Evolutionary conservation across 73 alveolate species (phyloP), one percentile per base, ranked within the genome.

Genomic region (Tetrahymena elliotti): DNA sequence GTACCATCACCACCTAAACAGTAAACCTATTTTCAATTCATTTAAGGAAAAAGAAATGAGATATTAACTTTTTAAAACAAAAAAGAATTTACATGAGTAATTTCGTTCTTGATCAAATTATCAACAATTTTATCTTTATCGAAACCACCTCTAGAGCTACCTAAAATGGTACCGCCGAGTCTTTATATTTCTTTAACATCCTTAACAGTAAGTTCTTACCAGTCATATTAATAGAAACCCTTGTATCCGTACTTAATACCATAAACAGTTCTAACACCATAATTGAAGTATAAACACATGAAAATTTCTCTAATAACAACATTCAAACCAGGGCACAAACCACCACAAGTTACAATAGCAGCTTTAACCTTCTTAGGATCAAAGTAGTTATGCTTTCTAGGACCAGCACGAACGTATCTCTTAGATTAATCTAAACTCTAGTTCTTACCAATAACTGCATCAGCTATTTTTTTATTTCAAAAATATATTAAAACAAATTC

Each of bases 1-100:
- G 99, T 99, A 12, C 99, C 99, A 95, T 99, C 99, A n/a, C 99
- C 99, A 4, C 99, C 99, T 52, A 99, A 98, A 95, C 98, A 92
- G 94, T 96, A 99, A 24, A 98, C 96, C 94, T 93, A 27, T 3
- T 6, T 13, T 41, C 22, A 10, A 1, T 41, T 41, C 3, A 47
- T 47, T 47, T 38, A 38, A 38, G 20, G 27, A 8, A 47, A 47
- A 8, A 2, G 82, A n/a, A n/a, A n/a, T n/a, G n/a, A n/a, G n/a
- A n/a, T n/a, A n/a, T 40, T 40, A 40, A 10, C 36, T 36, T 24
- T 68, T 68, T 7, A 18, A 3, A 22, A n/a, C 10, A 27, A 18
- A 27, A 68, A 18, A 68, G 16, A 3, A 68, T 68, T 68, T 68
- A 68, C 88, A 93, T 97, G 97, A 97, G 97, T 98, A 93, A 99